These are phyloP conservation scores for Daldinia caldariorum DNA, from an alignment of 495 filamentous ascomycete genomes.

Conservation along the genomic window DNA sequence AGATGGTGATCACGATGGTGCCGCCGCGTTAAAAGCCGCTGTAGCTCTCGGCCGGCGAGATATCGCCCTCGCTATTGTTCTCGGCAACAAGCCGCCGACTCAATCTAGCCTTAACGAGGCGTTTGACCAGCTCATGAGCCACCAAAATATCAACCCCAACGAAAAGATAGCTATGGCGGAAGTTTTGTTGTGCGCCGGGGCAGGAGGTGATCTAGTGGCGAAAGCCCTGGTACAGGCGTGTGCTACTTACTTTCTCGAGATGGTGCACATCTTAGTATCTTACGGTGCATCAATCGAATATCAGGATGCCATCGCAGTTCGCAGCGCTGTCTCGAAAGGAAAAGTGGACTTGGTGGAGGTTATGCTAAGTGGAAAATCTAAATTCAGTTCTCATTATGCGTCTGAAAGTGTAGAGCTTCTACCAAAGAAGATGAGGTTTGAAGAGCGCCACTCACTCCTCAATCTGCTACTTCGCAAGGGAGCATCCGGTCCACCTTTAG, in stretches of 20 bases:
- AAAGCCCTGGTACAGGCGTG: constrained; percentile 53
- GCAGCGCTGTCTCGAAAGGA: constrained; percentile 50
- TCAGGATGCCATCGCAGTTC: constrained; percentile 52
- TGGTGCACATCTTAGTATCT: constrained; percentile 56
- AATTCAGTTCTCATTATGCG: constrained; percentile 51
- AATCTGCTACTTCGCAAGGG: constrained; percentile 54
- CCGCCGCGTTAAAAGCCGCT: constrained; percentile 57
- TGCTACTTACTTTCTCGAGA: constrained; percentile 53
- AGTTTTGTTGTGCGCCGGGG: constrained; percentile 58
- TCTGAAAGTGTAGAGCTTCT: constrained; percentile 56
- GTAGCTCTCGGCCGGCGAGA: constrained; percentile 54
- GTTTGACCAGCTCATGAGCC: constrained; percentile 52
- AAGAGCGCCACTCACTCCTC: constrained; percentile 54
- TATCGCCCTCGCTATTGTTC: constrained; percentile 57
- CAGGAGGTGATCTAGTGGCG: constrained; percentile 52
- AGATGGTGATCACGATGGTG: constrained; percentile 56
- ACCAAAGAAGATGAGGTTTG: constrained; percentile 53
- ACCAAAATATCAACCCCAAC: constrained; percentile 53
- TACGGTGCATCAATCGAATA: constrained; percentile 60
- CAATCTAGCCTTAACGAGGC: constrained; percentile 53
- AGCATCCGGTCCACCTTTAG: constrained; percentile 50
- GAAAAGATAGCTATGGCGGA: constrained; percentile 57
- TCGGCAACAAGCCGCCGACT: constrained; percentile 52
- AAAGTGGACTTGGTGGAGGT: constrained; percentile 53
- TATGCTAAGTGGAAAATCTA: constrained; percentile 49